A percentile compares a stretch with the other conserved stretches of the same genome.
Conservation (phyloP, 176 grass and related monocot genomes). For the Avena eriantha region DNA sequence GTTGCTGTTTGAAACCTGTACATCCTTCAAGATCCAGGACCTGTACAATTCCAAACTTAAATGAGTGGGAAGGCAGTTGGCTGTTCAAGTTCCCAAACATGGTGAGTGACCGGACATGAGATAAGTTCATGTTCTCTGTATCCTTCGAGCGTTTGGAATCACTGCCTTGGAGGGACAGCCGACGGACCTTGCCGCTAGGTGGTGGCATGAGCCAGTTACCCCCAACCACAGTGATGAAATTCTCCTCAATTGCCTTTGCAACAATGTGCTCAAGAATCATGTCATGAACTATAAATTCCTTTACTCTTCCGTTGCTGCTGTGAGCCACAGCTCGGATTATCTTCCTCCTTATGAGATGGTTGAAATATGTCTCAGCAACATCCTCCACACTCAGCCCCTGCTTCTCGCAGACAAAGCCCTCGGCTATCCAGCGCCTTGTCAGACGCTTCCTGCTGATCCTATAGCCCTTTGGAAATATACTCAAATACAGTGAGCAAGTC, state of each 20-base stretch:
- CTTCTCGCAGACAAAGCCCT: neutral
- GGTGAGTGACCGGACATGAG: neutral
- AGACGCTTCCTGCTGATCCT: neutral
- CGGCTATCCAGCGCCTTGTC: neutral
- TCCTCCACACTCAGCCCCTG: slow-evolving; percentile 3
- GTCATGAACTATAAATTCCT: neutral
- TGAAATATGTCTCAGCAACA: slow-evolving; percentile 14
- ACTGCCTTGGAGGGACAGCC: neutral
- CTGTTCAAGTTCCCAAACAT: slow-evolving; percentile 16
- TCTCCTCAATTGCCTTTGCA: neutral
- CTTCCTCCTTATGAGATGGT: neutral
- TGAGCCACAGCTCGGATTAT: neutral
- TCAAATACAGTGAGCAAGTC: neutral
- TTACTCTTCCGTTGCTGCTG: neutral
- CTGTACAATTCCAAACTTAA: slow-evolving; percentile 11
- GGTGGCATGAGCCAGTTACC: slow-evolving; percentile 10
- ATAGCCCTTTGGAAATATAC: slow-evolving; percentile 9
- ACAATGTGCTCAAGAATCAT: slow-evolving; percentile 17
- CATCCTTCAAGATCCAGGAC: slow-evolving; percentile 15
- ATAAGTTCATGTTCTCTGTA: slow-evolving; percentile 27
- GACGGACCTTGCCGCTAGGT: slow-evolving; percentile 5
- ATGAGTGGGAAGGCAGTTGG: neutral
- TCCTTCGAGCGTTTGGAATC: neutral
- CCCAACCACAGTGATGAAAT: slow-evolving; percentile 23
- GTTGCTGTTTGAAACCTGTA: neutral